Conservation (phyloP, 768 basidiomycete species). For the Boletales sp. region DNA sequence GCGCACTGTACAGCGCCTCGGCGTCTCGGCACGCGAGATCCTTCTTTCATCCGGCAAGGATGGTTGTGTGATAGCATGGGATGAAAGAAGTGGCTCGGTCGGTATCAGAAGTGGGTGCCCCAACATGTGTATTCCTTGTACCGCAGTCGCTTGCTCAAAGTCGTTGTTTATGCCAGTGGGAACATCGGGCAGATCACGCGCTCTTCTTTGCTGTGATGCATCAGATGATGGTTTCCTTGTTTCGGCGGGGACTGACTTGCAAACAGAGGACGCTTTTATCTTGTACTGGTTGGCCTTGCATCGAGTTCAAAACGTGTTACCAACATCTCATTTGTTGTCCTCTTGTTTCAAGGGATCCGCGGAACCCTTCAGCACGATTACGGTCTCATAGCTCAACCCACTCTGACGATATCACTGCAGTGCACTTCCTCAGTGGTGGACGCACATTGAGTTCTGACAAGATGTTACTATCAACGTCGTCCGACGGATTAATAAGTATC, state of each 20-base stretch:
- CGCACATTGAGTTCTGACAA: slow-evolving; percentile 35
- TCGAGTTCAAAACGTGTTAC: background rate
- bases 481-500: slow-evolving; percentile 77
- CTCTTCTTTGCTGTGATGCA: slow-evolving; percentile 66
- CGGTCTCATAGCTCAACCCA: slow-evolving; percentile 84
- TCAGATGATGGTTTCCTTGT: slow-evolving; percentile 68
- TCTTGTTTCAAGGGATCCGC: slow-evolving; percentile 64
- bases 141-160: slow-evolving; percentile 38
- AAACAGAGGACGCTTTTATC: slow-evolving; percentile 77
- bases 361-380: slow-evolving; percentile 66
- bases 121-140: background rate
- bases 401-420: slow-evolving; percentile 86
- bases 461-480: slow-evolving; percentile 73
- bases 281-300: slow-evolving; percentile 66
- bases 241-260: slow-evolving; percentile 79
- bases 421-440: slow-evolving; percentile 45
- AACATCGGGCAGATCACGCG: slow-evolving; percentile 37
- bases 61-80: slow-evolving; percentile 72
- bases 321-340: background rate
- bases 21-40: slow-evolving; percentile 38
- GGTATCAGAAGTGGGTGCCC: slow-evolving; percentile 57
- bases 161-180: slow-evolving; percentile 40
- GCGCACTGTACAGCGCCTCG: slow-evolving; percentile 40
- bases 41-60: slow-evolving; percentile 70
- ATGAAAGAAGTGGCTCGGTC: slow-evolving; percentile 52